Evolutionary conservation across 345 rosid genomes (phyloP).

Genomic region (Excoecaria cochinchinensis): DNA sequence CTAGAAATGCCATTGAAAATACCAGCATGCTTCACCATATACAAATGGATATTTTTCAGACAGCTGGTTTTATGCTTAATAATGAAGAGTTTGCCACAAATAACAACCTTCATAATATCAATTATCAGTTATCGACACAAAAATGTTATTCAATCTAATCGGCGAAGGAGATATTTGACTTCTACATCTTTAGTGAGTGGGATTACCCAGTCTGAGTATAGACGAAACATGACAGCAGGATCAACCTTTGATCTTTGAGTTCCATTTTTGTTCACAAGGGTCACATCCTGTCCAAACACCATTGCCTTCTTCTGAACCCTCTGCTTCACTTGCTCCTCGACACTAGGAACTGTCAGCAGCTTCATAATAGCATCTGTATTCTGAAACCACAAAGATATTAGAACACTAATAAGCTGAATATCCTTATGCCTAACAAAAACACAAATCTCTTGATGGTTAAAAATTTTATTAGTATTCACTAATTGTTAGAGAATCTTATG

Average conservation of each 20-base stretch:
- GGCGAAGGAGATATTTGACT: slow-evolving; percentile 78
- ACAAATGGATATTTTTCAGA: not conserved
- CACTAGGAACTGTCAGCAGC: slow-evolving; percentile 58
- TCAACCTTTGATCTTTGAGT: slow-evolving; percentile 50
- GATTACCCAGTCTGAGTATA: slow-evolving; percentile 80
- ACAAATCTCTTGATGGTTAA: not conserved
- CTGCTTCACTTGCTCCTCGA: slow-evolving; percentile 79
- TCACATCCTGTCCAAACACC: slow-evolving; percentile 68
- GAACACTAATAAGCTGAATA: not conserved
- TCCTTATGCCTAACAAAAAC: not conserved
- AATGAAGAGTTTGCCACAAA: not conserved
- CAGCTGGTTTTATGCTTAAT: not conserved
- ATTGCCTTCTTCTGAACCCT: slow-evolving; percentile 77
- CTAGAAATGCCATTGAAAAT: too few relatives aligned
- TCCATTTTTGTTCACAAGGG: slow-evolving; percentile 10
- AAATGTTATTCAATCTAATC: slow-evolving; percentile 52
- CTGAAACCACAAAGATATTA: slow-evolving; percentile 34
- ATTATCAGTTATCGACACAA: not conserved
- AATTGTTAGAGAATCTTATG: too few relatives aligned
- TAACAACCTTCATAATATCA: not conserved
- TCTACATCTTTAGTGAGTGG: slow-evolving; percentile 79
- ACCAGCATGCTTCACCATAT: not conserved
- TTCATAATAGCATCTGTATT: slow-evolving; percentile 65
- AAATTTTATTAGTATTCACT: too few relatives aligned
- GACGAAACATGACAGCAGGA: slow-evolving; percentile 60